Evolutionary conservation across 1,139 yeast species (phyloP), one percentile per base, ranked within the genome.

Genomic region (Kodamaea suecica): DNA sequence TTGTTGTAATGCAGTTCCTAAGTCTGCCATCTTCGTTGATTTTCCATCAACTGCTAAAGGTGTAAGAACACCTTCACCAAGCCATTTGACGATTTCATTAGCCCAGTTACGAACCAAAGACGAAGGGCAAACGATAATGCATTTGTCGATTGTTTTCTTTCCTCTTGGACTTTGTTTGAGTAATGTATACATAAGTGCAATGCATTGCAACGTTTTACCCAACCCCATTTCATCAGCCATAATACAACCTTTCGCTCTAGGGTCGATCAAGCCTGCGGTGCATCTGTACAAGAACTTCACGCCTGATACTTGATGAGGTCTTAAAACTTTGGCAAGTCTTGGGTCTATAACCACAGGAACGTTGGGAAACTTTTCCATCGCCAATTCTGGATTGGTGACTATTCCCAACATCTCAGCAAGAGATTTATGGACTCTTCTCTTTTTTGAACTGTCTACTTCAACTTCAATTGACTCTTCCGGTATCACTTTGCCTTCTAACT

Each of bases 201-300:
- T 73, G 57, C 98, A 94, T 58, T 92, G 99, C 29, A 92, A 68
- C 0, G 99, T 92, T 55, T 92, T 92, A 17, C 98, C 98, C 30
- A 92, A 70, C 2, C 98, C 98, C 98, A 92, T 92, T 62, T 88
- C 99, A 64, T 92, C 99, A 0, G 99, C 99, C 98, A 92, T 92
- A 36, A 92, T 94, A 55, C 98, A 92, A 1, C 99, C 99, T 53
- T 83, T 80, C 0, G 97, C 97, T 28, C 80, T 71, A 2, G 88
- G 78, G 52, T 88, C 95, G 17, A 87, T 73, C 29, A 90, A 62
- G 0, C 99, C 98, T 0, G 97, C 76, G 1, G 95, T 87, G 58
- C 97, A 90, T 40, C 92, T 66, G 53, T 88, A 92, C 39, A 92
- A 63, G 55, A 92, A 92, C 56, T 85, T 77, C 23, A 92, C 97